Evolutionary conservation across 2,329 filamentous ascomycete species (phyloP), one percentile per base, ranked within the genome.

Genomic region (Pseudocercospora vitis): DNA sequence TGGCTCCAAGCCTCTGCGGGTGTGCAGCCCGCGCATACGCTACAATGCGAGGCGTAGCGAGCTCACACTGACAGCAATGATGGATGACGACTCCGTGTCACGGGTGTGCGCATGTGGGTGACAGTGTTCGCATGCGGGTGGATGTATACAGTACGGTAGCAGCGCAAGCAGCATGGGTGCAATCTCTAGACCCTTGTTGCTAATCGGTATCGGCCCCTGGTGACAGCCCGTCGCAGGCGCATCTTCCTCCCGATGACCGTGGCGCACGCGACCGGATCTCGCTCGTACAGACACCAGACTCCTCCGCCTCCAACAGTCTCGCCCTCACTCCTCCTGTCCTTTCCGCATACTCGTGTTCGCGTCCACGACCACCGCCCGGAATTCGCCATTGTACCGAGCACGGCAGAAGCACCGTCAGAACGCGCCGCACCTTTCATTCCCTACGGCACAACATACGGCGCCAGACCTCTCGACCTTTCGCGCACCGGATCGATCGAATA

Each of bases 111-210:
- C n/a, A n/a, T 32, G 9, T 35, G n/a, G 32, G 32, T 14, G n/a
- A n/a, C n/a, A n/a, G n/a, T n/a, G n/a, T 32, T 32, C 31, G 31
- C 31, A 32, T 14, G 9, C n/a, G n/a, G n/a, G n/a, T n/a, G n/a
- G n/a, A n/a, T n/a, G n/a, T n/a, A n/a, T n/a, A n/a, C n/a, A n/a
- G n/a, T n/a, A n/a, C n/a, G n/a, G n/a, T n/a, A n/a, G n/a, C n/a
- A n/a, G n/a, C n/a, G n/a, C n/a, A n/a, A n/a, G n/a, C n/a, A n/a
- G 35, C 19, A 18, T 39, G 9, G 35, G 18, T 16, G 18, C 18
- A 39, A 39, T 39, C 18, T 39, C 35, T 39, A 39, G 35, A 39
- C 35, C 35, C 35, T 39, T 39, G 35, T 39, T n/a, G 35, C 18
- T 19, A n/a, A n/a, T n/a, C n/a, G n/a, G n/a, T n/a, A 39, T 39